Evolutionary conservation across 2,329 filamentous ascomycete species (phyloP).

Genomic region (Pyrenophora seminiperda): DNA sequence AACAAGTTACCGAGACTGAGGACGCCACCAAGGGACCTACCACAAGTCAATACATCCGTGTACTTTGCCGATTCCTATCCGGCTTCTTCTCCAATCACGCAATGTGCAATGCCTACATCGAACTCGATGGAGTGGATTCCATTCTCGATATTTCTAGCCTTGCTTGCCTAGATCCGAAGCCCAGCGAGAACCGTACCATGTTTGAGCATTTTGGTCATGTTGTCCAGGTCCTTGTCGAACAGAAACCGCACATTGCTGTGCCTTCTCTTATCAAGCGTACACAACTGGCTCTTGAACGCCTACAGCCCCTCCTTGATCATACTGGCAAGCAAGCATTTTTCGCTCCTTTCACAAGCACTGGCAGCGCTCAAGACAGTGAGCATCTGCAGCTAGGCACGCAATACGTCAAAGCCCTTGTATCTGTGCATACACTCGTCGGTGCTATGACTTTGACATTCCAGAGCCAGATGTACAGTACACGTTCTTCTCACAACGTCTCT

Average conservation of each 20-base stretch:
- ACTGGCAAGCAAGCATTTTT: conserved; percentile 67
- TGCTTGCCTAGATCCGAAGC: conserved; percentile 77
- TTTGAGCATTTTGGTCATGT: conserved; percentile 75
- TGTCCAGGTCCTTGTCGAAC: conserved; percentile 77
- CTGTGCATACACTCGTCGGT: conserved; percentile 75
- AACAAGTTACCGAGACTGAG: conserved; percentile 55
- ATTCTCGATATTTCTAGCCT: conserved; percentile 83
- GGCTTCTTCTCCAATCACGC: conserved; percentile 76
- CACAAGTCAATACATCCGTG: conserved; percentile 73
- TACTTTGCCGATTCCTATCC: conserved; percentile 75
- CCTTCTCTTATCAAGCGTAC: conserved; percentile 79
- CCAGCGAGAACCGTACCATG: conserved; percentile 63
- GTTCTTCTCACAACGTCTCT: conserved; percentile 69
- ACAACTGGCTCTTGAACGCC: conserved; percentile 68
- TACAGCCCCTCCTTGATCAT: conserved; percentile 69
- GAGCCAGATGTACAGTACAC: conserved; percentile 64
- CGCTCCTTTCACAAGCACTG: conserved; percentile 59
- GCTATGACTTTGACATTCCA: conserved; percentile 77
- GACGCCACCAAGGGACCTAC: conserved; percentile 57
- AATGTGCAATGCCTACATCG: conserved; percentile 75
- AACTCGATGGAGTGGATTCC: conserved; percentile 78
- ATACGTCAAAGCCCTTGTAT: conserved; percentile 77
- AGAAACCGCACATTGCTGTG: conserved; percentile 77
- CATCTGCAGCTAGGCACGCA: conserved; percentile 69
- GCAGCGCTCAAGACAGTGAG: conserved; percentile 29